Evolutionary conservation across 2,329 filamentous ascomycete species (phyloP), one percentile per base, ranked within the genome.

Genomic region (Monilinia aucupariae): DNA sequence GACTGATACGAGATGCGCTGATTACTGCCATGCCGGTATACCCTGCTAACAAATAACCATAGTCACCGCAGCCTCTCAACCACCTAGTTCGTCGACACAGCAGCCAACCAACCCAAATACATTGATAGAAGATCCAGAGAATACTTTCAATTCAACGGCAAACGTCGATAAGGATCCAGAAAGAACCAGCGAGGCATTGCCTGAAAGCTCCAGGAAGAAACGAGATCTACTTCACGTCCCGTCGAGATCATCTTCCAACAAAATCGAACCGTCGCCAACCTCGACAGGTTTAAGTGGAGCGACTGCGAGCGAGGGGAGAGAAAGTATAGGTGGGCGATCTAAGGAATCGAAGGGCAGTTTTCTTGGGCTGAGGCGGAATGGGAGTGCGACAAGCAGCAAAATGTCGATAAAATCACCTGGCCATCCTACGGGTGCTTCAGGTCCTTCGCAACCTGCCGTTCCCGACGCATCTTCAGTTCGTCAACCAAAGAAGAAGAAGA

Each of bases 291-390:
- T 87, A 66, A 86, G 82, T 74, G 84, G 84, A 70, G 81, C 78
- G 53, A 85, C 84, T 59, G 81, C 80, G 62, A 81, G 78, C 74
- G 83, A 86, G 68, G 78, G 81, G 62, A 78, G 81, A 73, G 85
- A 85, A 70, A 88, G 84, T 73, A 84, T 86, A 69, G 82, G 83
- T 68, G 81, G 82, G 64, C 80, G 81, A 68, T 89, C 87, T 55
- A 88, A 85, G 75, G 85, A 84, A 69, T 87, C 84, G 65, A 85
- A 82, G 76, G 78, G 80, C 68, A 89, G 86, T 76, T 84, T 87
- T 70, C 76, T 85, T 62, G 85, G 81, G 66, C 79, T 82, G 68
- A 81, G 83, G 71, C 80, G 85, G 71, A 88, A 88, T 76, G 84
- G 85, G 70, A 90, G 86, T 76, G 81, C 84, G 66, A 85, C 84